Conservation (phyloP, 805 yeast genomes). For the Monosporozyma solicola region DNA sequence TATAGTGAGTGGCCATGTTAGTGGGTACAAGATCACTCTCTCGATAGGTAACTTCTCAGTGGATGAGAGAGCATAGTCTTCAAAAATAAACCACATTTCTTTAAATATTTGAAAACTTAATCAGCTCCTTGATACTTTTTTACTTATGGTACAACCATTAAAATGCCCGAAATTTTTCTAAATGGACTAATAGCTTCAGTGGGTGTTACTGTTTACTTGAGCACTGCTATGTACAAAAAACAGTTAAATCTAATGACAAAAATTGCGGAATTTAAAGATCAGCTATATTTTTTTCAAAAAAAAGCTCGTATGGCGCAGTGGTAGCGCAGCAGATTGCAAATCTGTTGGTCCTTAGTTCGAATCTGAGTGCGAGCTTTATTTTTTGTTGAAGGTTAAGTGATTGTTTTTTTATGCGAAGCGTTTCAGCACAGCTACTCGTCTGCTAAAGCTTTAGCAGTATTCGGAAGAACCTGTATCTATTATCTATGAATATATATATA, state of each 20-base stretch:
- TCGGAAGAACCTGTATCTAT: neutral
- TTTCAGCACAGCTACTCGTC: neutral
- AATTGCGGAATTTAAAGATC: neutral
- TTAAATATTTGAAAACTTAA: no score
- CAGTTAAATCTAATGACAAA: neutral
- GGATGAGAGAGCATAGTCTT: no score
- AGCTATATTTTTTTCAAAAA: neutral
- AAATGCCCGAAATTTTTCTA: no score
- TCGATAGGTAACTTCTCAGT: no score
- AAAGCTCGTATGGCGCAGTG: conserved; percentile 84
- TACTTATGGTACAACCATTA: no score
- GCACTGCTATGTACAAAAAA: neutral
- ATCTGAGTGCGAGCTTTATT: conserved; percentile 76
- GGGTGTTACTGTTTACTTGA: no score
- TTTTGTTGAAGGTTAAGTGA: conserved; percentile 19
- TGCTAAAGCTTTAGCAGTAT: no score
- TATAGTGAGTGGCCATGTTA: no score
- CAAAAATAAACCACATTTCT: no score
- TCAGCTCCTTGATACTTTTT: no score
- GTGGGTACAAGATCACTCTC: no score
- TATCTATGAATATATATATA: neutral
- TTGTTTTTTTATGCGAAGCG: neutral
- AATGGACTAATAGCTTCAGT: no score
- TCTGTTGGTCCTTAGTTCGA: conserved; percentile 98
- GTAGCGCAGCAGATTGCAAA: conserved; percentile 99